Conservation (phyloP, 306 rosid genomes). For the Canavalia gladiata region DNA sequence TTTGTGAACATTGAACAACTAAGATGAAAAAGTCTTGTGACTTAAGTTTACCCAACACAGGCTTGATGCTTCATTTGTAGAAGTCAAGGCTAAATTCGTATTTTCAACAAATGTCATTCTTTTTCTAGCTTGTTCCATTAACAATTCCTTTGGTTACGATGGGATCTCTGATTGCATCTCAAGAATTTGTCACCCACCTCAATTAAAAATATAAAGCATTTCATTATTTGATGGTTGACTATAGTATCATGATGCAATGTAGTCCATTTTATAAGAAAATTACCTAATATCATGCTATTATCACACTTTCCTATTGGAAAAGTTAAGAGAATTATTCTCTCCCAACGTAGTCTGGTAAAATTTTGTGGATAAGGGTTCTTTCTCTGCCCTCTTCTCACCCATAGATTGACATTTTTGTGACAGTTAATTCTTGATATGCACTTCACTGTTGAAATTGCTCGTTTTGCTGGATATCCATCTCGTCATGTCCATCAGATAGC, state of each 20-base stretch:
- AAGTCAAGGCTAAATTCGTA: constrained; percentile 7
- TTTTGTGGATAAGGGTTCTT: not conserved
- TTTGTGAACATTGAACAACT: constrained; percentile 31
- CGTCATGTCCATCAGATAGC: constrained; percentile 90
- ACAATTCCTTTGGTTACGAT: constrained; percentile 19
- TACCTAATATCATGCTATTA: not conserved
- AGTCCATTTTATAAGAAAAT: not conserved
- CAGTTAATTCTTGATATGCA: constrained; percentile 99
- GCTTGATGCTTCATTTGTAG: constrained; percentile 23
- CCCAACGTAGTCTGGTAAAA: constrained; percentile 4
- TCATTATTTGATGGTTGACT: constrained; percentile 27
- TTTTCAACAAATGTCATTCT: constrained; percentile 11
- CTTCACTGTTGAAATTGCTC: constrained; percentile 95
- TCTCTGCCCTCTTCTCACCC: constrained; percentile 38
- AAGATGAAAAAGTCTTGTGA: not conserved
- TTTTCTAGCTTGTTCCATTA: constrained; percentile 29
- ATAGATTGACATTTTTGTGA: constrained; percentile 43
- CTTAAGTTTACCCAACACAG: constrained; percentile 7
- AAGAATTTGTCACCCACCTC: constrained; percentile 13
- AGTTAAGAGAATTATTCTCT: not conserved
- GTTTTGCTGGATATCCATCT: constrained; percentile 92
- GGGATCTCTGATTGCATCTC: constrained; percentile 21
- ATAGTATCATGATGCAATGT: not conserved
- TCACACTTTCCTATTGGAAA: constrained; percentile 4
- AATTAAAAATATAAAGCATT: not conserved